These are phyloP conservation scores for Trichophyton simii DNA, from an alignment of 2,329 filamentous ascomycete genomes.

Conservation along the genomic window DNA sequence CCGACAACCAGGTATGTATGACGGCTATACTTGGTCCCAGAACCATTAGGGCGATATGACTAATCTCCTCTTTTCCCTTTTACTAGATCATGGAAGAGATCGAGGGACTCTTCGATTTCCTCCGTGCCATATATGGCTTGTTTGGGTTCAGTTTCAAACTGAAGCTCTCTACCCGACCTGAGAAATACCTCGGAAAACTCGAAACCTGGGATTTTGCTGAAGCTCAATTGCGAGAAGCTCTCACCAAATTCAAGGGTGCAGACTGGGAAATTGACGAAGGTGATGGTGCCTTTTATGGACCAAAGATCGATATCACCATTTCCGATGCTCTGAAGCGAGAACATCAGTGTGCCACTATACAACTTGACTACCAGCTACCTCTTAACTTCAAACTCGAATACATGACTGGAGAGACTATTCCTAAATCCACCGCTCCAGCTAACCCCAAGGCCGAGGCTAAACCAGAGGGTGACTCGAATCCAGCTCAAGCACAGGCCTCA, in stretches of 20 bases:
- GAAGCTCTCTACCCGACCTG: slow-evolving; percentile 80
- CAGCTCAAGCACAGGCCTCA: slow-evolving; percentile 11
- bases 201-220: slow-evolving; percentile 86
- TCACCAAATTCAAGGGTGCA: slow-evolving; percentile 63
- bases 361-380: slow-evolving; percentile 79
- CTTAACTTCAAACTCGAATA: slow-evolving; percentile 81
- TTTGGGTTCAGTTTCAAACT: slow-evolving; percentile 86
- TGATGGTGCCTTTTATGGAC: slow-evolving; percentile 95
- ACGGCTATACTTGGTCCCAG: background rate
- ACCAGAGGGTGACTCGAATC: slow-evolving; percentile 35
- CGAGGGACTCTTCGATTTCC: slow-evolving; percentile 73
- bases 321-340: slow-evolving; percentile 74
- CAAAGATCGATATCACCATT: slow-evolving; percentile 96
- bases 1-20: slow-evolving; percentile 52
- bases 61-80: background rate
- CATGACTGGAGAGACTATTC: slow-evolving; percentile 55
- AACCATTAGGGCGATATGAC: background rate
- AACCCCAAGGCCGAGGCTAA: slow-evolving; percentile 27
- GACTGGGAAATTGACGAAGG: slow-evolving; percentile 87
- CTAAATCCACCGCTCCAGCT: slow-evolving; percentile 23
- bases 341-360: slow-evolving; percentile 85
- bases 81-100: slow-evolving; percentile 56
- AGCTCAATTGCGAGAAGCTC: slow-evolving; percentile 60
- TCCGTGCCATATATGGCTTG: slow-evolving; percentile 65
- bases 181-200: slow-evolving; percentile 77